Percentiles rank a stretch among this genome's conserved stretches.
Evolutionary conservation across 495 filamentous ascomycete species (phyloP).

Genomic region (Aspergillus panamensis): DNA sequence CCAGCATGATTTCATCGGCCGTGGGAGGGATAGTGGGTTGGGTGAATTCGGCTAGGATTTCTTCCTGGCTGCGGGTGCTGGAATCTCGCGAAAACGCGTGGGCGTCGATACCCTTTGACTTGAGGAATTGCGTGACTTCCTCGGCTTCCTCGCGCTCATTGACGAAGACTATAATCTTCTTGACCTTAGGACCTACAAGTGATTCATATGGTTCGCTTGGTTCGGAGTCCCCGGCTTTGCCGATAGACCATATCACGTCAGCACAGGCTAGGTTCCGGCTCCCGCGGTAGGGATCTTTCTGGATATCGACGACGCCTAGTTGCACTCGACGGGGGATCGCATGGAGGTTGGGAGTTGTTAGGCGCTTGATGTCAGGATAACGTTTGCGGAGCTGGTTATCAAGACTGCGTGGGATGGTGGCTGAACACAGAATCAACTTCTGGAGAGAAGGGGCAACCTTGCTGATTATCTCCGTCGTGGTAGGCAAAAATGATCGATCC

Average conservation of each 20-base stretch:
- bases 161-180: conserved; percentile 93
- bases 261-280: conserved; percentile 91
- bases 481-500: conserved; percentile 83
- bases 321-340: conserved; percentile 93
- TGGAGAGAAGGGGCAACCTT: conserved; percentile 70
- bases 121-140: conserved; percentile 75
- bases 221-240: conserved; percentile 61
- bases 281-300: conserved; percentile 82
- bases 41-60: conserved; percentile 76
- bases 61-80: conserved; percentile 63
- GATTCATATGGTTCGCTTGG: conserved; percentile 29
- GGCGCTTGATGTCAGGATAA: conserved; percentile 76
- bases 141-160: conserved; percentile 89
- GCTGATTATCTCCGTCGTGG: conserved; percentile 77
- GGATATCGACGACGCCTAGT: conserved; percentile 86
- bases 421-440: conserved; percentile 92
- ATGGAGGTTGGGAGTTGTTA: conserved; percentile 92
- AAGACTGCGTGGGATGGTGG: conserved; percentile 86
- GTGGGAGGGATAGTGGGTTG: conserved; percentile 46
- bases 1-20: conserved; percentile 37
- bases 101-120: conserved; percentile 82
- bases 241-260: conserved; percentile 90
- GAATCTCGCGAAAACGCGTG: conserved; percentile 79
- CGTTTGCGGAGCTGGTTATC: conserved; percentile 75
- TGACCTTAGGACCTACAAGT: conserved; percentile 54